phyloP scores from a whole-genome alignment of 768 basidiomycete genomes.

The Russula ochroleuca region DNA sequence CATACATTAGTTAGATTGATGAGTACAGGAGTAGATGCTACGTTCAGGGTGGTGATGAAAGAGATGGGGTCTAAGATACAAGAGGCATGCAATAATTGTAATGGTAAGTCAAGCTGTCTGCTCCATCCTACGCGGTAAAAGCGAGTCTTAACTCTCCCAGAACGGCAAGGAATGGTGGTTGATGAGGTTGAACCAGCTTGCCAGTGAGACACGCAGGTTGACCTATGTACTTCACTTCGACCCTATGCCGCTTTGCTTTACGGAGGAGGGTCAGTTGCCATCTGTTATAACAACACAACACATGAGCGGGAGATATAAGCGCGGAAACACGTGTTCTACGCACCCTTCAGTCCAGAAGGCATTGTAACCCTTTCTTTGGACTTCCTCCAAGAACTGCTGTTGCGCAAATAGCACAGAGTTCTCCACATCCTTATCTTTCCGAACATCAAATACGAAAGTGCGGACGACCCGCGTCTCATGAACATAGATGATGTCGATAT shows the following conservation, averaged over 20 bases:
- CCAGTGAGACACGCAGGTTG: constrained; percentile 57
- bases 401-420: constrained; percentile 59
- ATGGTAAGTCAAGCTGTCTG: not conserved
- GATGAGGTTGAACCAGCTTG: constrained; percentile 42
- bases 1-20: constrained; percentile 10
- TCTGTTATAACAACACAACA: constrained; percentile 35
- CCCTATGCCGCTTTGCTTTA: constrained; percentile 55
- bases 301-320: not conserved
- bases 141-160: constrained; percentile 40
- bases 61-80: constrained; percentile 19
- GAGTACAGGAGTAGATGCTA: not conserved
- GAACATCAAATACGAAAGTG: constrained; percentile 61
- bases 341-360: constrained; percentile 65
- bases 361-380: constrained; percentile 55
- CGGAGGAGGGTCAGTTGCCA: constrained; percentile 67
- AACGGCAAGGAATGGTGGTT: constrained; percentile 66
- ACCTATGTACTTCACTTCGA: constrained; percentile 66
- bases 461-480: constrained; percentile 51
- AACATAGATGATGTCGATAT: constrained; percentile 55
- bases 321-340: constrained; percentile 18
- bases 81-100: constrained; percentile 4
- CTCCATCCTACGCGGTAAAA: not conserved
- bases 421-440: constrained; percentile 44
- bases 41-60: not conserved
- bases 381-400: constrained; percentile 56